phyloP scores from a whole-genome alignment of 495 filamentous ascomycete species.

The Lindgomyces ingoldianus region DNA sequence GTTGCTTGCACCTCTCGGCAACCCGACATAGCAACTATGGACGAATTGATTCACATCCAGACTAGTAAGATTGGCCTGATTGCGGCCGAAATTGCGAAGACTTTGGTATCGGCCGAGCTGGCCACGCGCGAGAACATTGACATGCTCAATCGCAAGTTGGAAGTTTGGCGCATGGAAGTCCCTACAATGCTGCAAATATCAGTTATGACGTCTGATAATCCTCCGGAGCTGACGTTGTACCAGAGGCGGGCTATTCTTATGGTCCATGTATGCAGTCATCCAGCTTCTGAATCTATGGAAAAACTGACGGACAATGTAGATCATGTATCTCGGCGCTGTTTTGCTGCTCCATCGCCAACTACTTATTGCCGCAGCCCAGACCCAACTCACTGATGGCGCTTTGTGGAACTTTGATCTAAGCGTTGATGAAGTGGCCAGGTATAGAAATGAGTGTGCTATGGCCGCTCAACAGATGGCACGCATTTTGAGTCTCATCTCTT shows the following conservation, averaged over 20 bases:
- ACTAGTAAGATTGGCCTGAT: constrained; percentile 34
- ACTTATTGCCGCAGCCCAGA: constrained; percentile 28
- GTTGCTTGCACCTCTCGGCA: constrained; percentile 14
- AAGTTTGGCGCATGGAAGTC: constrained; percentile 26
- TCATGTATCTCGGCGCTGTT: constrained; percentile 37
- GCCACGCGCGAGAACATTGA: constrained; percentile 27
- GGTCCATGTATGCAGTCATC: constrained; percentile 25
- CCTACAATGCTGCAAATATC: constrained; percentile 25
- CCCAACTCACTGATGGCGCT: constrained; percentile 11
- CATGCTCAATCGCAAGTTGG: constrained; percentile 21
- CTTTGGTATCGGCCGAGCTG: constrained; percentile 17
- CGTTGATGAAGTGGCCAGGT: constrained; percentile 15
- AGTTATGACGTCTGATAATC: constrained; percentile 11
- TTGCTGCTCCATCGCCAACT: constrained; percentile 32
- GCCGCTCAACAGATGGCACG: constrained; percentile 32
- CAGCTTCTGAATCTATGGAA: neutral
- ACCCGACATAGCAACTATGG: constrained; percentile 10
- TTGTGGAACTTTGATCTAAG: constrained; percentile 10
- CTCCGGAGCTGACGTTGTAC: constrained; percentile 18
- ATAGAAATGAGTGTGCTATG: constrained; percentile 23
- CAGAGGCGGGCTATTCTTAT: constrained; percentile 34
- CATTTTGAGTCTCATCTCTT: constrained; percentile 26
- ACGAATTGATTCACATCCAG: constrained; percentile 27
- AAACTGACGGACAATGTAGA: constrained; percentile 14
- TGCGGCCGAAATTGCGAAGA: constrained; percentile 36